Conservation (phyloP, 163 green algal genomes). For the Scenedesmus sp. region DNA sequence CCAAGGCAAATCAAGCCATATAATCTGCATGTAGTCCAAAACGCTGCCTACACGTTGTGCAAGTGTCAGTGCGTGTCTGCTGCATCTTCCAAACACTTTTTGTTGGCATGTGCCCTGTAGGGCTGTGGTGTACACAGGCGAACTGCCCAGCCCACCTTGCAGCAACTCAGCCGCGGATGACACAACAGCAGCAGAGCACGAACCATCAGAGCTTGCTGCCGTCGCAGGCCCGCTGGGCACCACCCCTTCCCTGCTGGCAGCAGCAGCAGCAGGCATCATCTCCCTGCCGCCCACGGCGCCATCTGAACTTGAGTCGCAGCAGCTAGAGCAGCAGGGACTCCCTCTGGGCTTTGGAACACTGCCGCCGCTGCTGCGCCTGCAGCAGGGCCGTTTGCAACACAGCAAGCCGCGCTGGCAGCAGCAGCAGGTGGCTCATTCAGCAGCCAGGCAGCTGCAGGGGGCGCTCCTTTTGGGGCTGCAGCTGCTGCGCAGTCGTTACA, state of each 20-base stretch:
- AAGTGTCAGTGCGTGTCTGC: background rate
- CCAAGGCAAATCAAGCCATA: background rate
- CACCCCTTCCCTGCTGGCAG: background rate
- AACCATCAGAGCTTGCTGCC: background rate
- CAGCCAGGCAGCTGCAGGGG: background rate
- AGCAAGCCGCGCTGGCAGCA: background rate
- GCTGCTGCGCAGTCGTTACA: background rate
- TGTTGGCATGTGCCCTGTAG: background rate
- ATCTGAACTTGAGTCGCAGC: background rate
- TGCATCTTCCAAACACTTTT: background rate
- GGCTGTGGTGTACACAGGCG: background rate
- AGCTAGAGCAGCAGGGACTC: background rate
- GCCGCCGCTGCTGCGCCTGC: background rate
- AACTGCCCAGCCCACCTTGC: background rate
- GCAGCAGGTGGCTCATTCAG: background rate
- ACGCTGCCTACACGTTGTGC: background rate
- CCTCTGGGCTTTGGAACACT: background rate
- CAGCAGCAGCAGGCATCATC: conserved; percentile 4
- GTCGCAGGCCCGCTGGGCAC: background rate
- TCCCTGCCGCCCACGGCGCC: background rate
- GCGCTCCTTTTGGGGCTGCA: background rate
- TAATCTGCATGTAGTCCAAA: background rate
- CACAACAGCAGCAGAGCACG: background rate
- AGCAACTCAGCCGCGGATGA: background rate
- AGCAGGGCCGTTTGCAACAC: background rate